Percentiles rank a stretch among this genome's conserved stretches.
phyloP scores from a whole-genome alignment of 306 rosid species.

The Vigna nakashimae region DNA sequence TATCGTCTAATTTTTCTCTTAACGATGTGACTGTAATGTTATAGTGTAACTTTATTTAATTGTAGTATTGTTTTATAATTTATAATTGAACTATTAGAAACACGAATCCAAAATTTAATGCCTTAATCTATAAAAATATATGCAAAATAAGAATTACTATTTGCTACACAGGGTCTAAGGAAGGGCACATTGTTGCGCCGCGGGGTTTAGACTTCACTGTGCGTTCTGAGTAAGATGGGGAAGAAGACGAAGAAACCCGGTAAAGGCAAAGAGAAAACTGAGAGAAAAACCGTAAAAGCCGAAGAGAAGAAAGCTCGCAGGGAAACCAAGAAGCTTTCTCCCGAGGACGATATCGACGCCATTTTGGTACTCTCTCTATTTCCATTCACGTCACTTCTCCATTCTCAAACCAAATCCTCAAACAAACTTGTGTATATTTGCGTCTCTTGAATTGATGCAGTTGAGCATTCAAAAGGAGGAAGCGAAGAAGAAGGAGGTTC shows the following conservation, averaged over 20 bases:
- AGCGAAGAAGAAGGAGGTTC: constrained; percentile 95
- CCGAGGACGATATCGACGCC: constrained; percentile 97
- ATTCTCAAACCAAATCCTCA: background rate
- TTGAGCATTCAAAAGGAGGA: constrained; percentile 89
- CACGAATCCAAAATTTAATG: background rate
- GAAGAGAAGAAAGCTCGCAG: constrained; percentile 90
- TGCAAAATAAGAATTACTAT: no score
- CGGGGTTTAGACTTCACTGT: background rate
- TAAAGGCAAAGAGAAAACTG: constrained; percentile 96
- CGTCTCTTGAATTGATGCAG: constrained; percentile 40
- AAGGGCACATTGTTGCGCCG: background rate
- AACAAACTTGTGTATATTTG: background rate
- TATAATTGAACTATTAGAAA: no score
- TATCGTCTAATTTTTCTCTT: no score
- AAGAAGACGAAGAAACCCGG: constrained; percentile 94
- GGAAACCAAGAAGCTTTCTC: constrained; percentile 89
- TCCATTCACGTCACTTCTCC: background rate
- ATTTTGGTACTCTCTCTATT: constrained; percentile 60
- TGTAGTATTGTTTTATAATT: no score
- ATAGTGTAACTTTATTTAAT: no score
- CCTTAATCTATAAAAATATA: no score
- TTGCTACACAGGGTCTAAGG: background rate
- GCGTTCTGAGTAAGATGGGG: constrained; percentile 66
- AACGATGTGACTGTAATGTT: no score
- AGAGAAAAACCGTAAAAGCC: constrained; percentile 82